These are phyloP conservation scores for Pythium graminicola DNA, from an alignment of 352 stramenopile genomes.

Conservation along the genomic window DNA sequence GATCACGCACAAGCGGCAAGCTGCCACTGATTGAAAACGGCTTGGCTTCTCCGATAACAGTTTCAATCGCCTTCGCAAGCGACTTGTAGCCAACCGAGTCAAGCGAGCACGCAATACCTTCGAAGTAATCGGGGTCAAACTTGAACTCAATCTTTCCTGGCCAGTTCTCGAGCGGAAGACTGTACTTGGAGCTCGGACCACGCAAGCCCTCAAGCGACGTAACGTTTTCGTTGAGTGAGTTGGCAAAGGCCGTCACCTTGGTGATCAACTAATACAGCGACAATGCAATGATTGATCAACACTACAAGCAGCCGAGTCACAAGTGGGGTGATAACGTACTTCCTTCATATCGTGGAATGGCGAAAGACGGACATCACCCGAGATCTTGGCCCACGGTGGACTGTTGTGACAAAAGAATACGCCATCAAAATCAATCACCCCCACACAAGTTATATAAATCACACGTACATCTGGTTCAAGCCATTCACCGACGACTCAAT, in stretches of 20 bases:
- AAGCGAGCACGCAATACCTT: conserved; percentile 91
- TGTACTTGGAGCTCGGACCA: conserved; percentile 89
- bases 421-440: background rate
- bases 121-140: conserved; percentile 73
- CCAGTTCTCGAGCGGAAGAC: conserved; percentile 68
- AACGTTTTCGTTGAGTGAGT: conserved; percentile 82
- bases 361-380: conserved; percentile 86
- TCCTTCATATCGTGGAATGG: conserved; percentile 91
- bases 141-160: conserved; percentile 84
- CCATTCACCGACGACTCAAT: conserved; percentile 75
- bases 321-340: too few species aligned
- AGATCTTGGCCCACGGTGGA: conserved; percentile 85
- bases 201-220: conserved; percentile 71
- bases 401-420: conserved; percentile 30
- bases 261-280: conserved; percentile 42
- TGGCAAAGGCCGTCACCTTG: conserved; percentile 80
- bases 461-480: conserved; percentile 75
- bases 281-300: background rate
- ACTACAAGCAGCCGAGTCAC: too few species aligned
- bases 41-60: conserved; percentile 75
- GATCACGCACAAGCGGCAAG: conserved; percentile 64
- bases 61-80: conserved; percentile 63
- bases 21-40: conserved; percentile 91
- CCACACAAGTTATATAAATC: background rate
- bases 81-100: conserved; percentile 87